A percentile compares a stretch with the other conserved stretches of the same genome.
These are phyloP conservation scores for Irpex rosettiformis DNA, from an alignment of 1,284 basidiomycete genomes.

Conservation along the genomic window DNA sequence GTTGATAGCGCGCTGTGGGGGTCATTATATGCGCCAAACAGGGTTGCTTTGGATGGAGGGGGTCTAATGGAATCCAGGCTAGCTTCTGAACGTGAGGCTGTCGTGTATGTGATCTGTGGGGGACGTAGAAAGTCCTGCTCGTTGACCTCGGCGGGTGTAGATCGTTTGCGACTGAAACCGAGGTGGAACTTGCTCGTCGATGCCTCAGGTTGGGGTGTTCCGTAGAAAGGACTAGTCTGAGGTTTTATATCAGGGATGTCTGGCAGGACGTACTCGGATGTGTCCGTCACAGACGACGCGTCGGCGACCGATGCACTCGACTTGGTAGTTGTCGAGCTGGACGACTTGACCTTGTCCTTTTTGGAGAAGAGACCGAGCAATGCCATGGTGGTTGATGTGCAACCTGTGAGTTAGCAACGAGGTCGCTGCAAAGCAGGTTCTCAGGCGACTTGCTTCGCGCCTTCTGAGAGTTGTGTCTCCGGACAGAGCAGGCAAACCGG, in stretches of 20 bases:
- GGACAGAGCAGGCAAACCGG: slow-evolving; percentile 9
- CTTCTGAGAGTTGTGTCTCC: slow-evolving; percentile 5
- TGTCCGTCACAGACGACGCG: slow-evolving; percentile 20
- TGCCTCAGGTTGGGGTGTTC: slow-evolving; percentile 15
- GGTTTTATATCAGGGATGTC: slow-evolving; percentile 17
- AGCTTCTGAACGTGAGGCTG: slow-evolving; percentile 34
- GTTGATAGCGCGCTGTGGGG: slow-evolving; percentile 45
- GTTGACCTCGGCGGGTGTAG: slow-evolving; percentile 20
- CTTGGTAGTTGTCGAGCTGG: slow-evolving; percentile 16
- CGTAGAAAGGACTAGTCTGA: slow-evolving; percentile 22
- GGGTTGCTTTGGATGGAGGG: slow-evolving; percentile 39
- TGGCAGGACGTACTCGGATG: slow-evolving; percentile 27
- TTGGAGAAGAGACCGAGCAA: slow-evolving; percentile 32
- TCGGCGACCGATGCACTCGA: slow-evolving; percentile 21
- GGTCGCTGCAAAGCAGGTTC: slow-evolving; percentile 7
- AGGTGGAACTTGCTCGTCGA: slow-evolving; percentile 35
- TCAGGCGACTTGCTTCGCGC: slow-evolving; percentile 14
- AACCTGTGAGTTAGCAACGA: slow-evolving; percentile 6
- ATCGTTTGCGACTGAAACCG: slow-evolving; percentile 30
- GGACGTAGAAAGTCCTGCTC: slow-evolving; percentile 19
- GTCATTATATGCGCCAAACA: slow-evolving; percentile 16
- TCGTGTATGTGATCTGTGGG: slow-evolving; percentile 23
- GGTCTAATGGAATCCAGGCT: slow-evolving; percentile 33
- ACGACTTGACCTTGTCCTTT: slow-evolving; percentile 28
- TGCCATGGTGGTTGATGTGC: slow-evolving; percentile 22